phyloP scores from a whole-genome alignment of 1,284 basidiomycete species.

The Papiliotrema flavescens region DNA sequence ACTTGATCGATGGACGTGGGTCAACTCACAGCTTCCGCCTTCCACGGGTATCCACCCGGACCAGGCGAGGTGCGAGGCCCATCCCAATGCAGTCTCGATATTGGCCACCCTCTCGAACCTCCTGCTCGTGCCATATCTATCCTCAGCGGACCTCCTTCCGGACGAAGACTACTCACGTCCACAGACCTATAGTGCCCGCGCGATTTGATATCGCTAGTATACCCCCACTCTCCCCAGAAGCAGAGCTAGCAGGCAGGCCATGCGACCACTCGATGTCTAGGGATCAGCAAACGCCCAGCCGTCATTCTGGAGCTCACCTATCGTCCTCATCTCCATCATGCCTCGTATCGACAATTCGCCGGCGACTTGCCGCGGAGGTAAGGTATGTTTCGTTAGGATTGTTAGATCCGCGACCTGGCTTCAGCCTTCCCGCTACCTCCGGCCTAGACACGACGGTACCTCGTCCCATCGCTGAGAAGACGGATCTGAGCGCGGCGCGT shows the following conservation, averaged over 20 bases:
- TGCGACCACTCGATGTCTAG: conserved; percentile 35
- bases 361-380: conserved; percentile 5
- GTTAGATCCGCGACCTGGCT: conserved; percentile 35
- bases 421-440: too few species aligned
- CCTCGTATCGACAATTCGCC: conserved; percentile 9
- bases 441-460: conserved; percentile 9
- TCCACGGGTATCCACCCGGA: conserved; percentile 22
- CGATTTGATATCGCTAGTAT: conserved; percentile 36
- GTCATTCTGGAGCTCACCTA: conserved; percentile 11
- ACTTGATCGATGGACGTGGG: neutral
- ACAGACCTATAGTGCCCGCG: conserved; percentile 30
- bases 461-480: conserved; percentile 30
- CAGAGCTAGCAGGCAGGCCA: conserved; percentile 9
- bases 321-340: conserved; percentile 26
- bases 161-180: conserved; percentile 15
- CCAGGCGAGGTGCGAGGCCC: conserved; percentile 27
- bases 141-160: neutral
- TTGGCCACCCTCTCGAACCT: conserved; percentile 9
- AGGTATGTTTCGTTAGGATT: conserved; percentile 10
- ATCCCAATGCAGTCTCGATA: conserved; percentile 9
- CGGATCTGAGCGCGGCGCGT: conserved; percentile 30
- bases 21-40: conserved; percentile 17
- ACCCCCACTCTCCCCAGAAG: conserved; percentile 29
- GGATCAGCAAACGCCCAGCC: neutral
- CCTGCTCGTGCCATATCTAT: conserved; percentile 16